Evolutionary conservation across 169 alveolate genomes (phyloP).

Genomic region (Miamiensis avidus): DNA sequence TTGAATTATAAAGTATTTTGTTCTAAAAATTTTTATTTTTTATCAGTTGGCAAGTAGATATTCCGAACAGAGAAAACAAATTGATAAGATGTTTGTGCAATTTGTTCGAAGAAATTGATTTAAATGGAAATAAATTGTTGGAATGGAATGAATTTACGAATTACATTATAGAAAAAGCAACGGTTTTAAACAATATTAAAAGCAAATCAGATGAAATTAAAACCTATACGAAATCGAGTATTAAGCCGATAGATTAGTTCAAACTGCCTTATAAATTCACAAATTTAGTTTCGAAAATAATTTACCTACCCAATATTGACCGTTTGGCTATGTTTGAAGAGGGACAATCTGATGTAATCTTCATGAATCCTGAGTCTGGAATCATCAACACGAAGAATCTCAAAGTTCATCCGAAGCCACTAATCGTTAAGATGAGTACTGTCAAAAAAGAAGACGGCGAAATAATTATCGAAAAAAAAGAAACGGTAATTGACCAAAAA

Average conservation of each 20-base stretch:
- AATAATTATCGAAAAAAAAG: slow-evolving; percentile 26
- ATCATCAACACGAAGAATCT: slow-evolving; percentile 21
- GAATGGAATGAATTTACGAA: slow-evolving; percentile 85
- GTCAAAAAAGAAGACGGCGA: slow-evolving; percentile 23
- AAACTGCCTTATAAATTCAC: slow-evolving; percentile 18
- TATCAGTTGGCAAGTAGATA: slow-evolving; percentile 64
- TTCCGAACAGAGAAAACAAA: slow-evolving; percentile 73
- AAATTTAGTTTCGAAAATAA: slow-evolving; percentile 26
- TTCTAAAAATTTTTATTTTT: slow-evolving; percentile 18
- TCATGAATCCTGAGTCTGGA: slow-evolving; percentile 48
- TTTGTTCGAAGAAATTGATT: slow-evolving; percentile 82
- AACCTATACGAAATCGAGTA: slow-evolving; percentile 31
- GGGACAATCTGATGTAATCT: slow-evolving; percentile 39
- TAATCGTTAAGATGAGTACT: slow-evolving; percentile 21
- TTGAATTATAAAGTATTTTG: slow-evolving; percentile 61
- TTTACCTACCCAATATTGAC: slow-evolving; percentile 44
- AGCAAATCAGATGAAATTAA: slow-evolving; percentile 47
- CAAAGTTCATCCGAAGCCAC: slow-evolving; percentile 34
- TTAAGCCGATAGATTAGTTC: slow-evolving; percentile 7
- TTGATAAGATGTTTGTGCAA: slow-evolving; percentile 68
- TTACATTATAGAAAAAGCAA: slow-evolving; percentile 76
- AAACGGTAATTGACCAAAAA: slow-evolving; percentile 30
- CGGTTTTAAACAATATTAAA: slow-evolving; percentile 49
- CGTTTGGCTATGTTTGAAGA: slow-evolving; percentile 47
- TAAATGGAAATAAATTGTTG: slow-evolving; percentile 75